Evolutionary conservation across 805 yeast species (phyloP), one percentile per base, ranked within the genome.

Genomic region (Yarrowia hollandica): DNA sequence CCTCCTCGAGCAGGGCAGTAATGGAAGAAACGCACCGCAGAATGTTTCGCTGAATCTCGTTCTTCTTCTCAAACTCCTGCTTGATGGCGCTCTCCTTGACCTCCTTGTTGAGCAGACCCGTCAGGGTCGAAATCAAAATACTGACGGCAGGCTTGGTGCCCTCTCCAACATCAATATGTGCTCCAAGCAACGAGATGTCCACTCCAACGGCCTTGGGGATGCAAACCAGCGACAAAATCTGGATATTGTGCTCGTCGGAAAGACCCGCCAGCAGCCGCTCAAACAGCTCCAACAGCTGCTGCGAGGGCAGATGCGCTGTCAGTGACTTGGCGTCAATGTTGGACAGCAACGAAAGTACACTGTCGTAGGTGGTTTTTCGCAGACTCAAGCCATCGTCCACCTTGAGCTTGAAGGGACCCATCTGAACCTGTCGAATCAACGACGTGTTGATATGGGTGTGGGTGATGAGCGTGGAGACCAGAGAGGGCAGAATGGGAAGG

Each of bases 401-500:
- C 62, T 83, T 83, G 68, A 88, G 91, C 67, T 87, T 88, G 75
- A 86, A 88, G 0, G 96, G 95, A 1, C 96, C 96, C 82, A 90
- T 88, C 46, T 85, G 86, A 30, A 89, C 84, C 16, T 78, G 74
- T 59, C 83, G 83, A 42, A 85, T 80, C n/a, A 52, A 35, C 3
- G n/a, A 25, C 3, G 37, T 5, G 22, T 55, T 39, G 15, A 41
- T 39, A 65, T 81, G 83, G 60, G 80, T 79, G 28, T 77, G 79
- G 63, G 79, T 80, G 0, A 84, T 76, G 11, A 52, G 26, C 4
- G 44, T 35, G 11, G 31, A 22, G 14, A 86, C 70, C 1, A 84
- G 72, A 2, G 68, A 66, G 3, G 78, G 70, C 37, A 83, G 68
- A 54, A 77, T 73, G 1, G 79, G 77, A 3, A 79, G 69, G 10